Base-by-base conservation (phyloP, 352 stramenopile species). In the Peronospora belbahrii region DNA sequence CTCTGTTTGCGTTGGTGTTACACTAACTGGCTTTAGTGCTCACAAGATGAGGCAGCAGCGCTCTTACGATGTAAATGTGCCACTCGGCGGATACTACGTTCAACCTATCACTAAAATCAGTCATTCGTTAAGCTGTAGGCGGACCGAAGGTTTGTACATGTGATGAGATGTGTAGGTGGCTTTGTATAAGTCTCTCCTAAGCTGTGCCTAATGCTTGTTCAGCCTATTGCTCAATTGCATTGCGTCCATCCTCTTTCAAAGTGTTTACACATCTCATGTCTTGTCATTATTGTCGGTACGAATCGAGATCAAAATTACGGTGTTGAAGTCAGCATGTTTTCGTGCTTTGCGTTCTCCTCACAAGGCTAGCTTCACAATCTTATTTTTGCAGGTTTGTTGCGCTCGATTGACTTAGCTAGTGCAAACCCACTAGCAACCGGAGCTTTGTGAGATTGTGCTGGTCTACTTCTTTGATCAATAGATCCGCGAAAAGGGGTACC, bases 31-130 rank as follows among this genome's bases (percentile, higher is more conserved):
- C 24, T 65, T 69, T 35, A 61, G 53, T n/a, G 60, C 40, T 20
- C 66, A 59, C 53, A 58, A 53, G 48, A 68, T 62, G 31, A 61
- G n/a, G n/a, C n/a, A 54, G 18, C 41, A 65, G 35, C 54, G 55
- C 20, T 33, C 43, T 5, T 60, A 42, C 41, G 19, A 56, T 23
- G 52, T 24, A 8, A 48, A 47, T n/a, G 2, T 50, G 38, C 47
- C 58, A n/a, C 53, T 53, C 24, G 62, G 48, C 48, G 48, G 20
- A 3, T 67, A 67, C 48, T 56, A 60, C 42, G 59, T 42, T 25
- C 58, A 56, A 22, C 47, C 53, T 13, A 8, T 35, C 28, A 67
- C 47, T 22, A 46, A 52, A 14, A 11, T 48, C 13, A 51, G 37
- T 22, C 44, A 7, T 59, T 49, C 7, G 52, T 52, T 38, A 52